Base-by-base conservation (phyloP, 495 filamentous ascomycete species). In the Penicillium canescens region DNA sequence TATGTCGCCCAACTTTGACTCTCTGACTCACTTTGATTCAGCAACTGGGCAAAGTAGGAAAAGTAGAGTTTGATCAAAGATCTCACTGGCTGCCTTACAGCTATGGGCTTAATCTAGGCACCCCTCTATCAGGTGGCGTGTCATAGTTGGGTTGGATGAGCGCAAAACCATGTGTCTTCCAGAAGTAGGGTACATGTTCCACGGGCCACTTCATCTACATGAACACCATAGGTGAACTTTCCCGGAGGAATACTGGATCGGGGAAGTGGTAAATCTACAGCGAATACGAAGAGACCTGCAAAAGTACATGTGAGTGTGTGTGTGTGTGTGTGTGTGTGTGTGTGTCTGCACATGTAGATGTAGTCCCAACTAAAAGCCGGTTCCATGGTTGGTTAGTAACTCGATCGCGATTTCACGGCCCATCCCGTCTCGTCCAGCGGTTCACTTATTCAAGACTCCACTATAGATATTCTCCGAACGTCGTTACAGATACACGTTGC, bases 371-470 rank as follows among this genome's bases (percentile, higher is more conserved):
- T 31, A 31, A 4, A 31, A 18, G 40, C 6, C 24, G 39, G 46
- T 60, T 61, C 63, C 63, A 64, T 66, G 63, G 63, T 66, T 66
- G 54, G 54, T 14, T 37, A 13, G 48, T 52, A 53, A 23, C 54
- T 46, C 48, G 40, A 56, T 55, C 38, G 41, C 51, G 54, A 57
- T 45, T 58, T 24, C 12, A 42, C 61, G 63, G 63, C 39, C 36
- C 42, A 47, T 65, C 64, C 64, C 64, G 64, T 60, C 52, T 67
- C 56, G 49, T 65, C 61, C 62, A 65, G 43, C 48, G 64, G 64
- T 62, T 65, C 28, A 31, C 28, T 10, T 31, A 10, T 31, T 31
- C 61, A 38, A 13, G 53, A 60, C 64, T 60, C 64, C 64, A 65
- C 64, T 44, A n/a, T 31, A 10, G 28, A 31, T 31, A 31, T 31